Conservation (phyloP, 164 flowering plant genomes). For the Chimonanthus salicifolius region DNA sequence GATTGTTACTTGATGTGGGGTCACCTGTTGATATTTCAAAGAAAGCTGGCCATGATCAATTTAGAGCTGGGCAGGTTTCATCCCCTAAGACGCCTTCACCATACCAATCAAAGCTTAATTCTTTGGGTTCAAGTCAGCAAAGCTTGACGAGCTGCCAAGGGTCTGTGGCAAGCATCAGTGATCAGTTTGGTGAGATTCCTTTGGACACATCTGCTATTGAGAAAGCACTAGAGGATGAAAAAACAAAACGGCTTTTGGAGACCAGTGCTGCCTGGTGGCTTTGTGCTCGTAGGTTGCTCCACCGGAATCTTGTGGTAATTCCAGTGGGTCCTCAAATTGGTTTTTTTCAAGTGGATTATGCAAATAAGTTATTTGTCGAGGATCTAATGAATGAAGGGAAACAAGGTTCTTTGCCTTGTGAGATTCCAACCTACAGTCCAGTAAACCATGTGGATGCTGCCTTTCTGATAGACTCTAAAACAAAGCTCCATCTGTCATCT, state of each 20-base stretch:
- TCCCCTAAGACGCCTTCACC: slow-evolving; percentile 62
- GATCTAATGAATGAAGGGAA: slow-evolving; percentile 13
- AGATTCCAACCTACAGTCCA: slow-evolving; percentile 10
- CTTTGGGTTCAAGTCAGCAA: slow-evolving; percentile 20
- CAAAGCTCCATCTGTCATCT: slow-evolving; percentile 46
- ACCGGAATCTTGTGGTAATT: slow-evolving; percentile 63
- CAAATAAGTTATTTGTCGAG: slow-evolving; percentile 19
- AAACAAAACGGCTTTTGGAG: slow-evolving; percentile 47
- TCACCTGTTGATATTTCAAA: slow-evolving; percentile 13
- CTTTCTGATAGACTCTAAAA: slow-evolving; percentile 37
- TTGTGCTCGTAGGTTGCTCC: slow-evolving; percentile 43
- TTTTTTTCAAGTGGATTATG: slow-evolving; percentile 45
- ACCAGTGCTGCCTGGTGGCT: slow-evolving; percentile 50
- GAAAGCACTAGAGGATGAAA: slow-evolving; percentile 43
- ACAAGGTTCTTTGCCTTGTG: slow-evolving; percentile 5
- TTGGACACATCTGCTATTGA: slow-evolving; percentile 31
- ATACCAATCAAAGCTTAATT: slow-evolving; percentile 26
- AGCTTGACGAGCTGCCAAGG: slow-evolving; percentile 22
- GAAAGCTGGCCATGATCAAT: slow-evolving; percentile 15
- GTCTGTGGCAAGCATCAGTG: slow-evolving; percentile 15
- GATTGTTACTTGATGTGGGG: slow-evolving; percentile 2
- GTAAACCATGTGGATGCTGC: slow-evolving; percentile 28
- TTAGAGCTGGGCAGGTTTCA: slow-evolving; percentile 28
- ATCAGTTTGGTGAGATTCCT: slow-evolving; percentile 10
- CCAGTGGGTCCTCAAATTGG: slow-evolving; percentile 45